Evolutionary conservation across 2,329 filamentous ascomycete species (phyloP).

Genomic region (Aspergillaceae sp.): DNA sequence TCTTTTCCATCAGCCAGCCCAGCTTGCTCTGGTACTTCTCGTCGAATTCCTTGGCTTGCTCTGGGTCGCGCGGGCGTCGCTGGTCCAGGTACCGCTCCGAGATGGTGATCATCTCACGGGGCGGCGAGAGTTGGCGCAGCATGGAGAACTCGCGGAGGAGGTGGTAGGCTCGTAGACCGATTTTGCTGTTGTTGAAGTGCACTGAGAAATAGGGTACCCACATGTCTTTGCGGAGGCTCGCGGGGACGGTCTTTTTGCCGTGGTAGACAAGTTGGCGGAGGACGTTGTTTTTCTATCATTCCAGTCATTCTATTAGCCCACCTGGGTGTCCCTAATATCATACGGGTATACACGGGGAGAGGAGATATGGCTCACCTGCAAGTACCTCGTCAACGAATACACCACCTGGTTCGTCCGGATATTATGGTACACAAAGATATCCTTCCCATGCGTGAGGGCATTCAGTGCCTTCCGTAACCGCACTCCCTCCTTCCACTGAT

Average conservation of each 20-base stretch:
- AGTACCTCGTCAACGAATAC: constrained; percentile 50
- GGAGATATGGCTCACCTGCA: constrained; percentile 41
- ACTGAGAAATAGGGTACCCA: constrained; percentile 54
- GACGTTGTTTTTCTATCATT: constrained; percentile 40
- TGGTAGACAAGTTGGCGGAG: constrained; percentile 53
- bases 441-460: constrained; percentile 44
- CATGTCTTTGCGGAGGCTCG: constrained; percentile 51
- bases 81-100: constrained; percentile 35
- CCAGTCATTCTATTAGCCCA: not conserved
- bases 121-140: constrained; percentile 49
- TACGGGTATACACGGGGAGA: not conserved
- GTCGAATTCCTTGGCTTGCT: constrained; percentile 34
- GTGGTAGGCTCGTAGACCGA: constrained; percentile 49
- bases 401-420: constrained; percentile 56
- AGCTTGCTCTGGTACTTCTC: constrained; percentile 34
- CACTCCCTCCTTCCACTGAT: constrained; percentile 27
- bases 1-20: constrained; percentile 39
- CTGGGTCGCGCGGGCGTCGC: constrained; percentile 30
- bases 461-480: constrained; percentile 40
- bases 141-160: constrained; percentile 53
- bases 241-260: constrained; percentile 55
- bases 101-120: constrained; percentile 35
- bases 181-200: constrained; percentile 42
- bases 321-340: not conserved
- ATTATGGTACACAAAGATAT: constrained; percentile 57